Percentiles rank a stretch among this genome's conserved stretches.
Evolutionary conservation across 768 basidiomycete species (phyloP).

Genomic region (Termitomyces sp.): DNA sequence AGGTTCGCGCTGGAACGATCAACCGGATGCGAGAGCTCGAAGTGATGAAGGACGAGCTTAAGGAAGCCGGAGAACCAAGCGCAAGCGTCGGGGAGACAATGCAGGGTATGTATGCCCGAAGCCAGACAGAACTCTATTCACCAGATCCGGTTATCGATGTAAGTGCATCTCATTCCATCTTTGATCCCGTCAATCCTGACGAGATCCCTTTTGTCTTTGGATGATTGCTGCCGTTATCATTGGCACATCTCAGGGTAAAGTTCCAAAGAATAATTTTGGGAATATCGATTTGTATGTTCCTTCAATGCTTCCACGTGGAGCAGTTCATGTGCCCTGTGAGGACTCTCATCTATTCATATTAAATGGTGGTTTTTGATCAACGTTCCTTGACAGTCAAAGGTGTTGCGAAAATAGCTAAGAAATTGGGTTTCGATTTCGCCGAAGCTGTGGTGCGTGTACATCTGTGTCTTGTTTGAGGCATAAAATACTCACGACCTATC

Average conservation of each 20-base stretch:
- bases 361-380: slow-evolving; percentile 1
- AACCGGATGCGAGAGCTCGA: slow-evolving; percentile 65
- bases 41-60: slow-evolving; percentile 36
- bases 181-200: neutral
- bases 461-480: neutral
- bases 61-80: slow-evolving; percentile 29
- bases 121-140: slow-evolving; percentile 77
- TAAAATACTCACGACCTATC: neutral
- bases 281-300: slow-evolving; percentile 96
- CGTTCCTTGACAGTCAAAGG: slow-evolving; percentile 59
- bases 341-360: neutral
- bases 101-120: slow-evolving; percentile 83
- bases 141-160: slow-evolving; percentile 85
- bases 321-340: slow-evolving; percentile 87
- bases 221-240: neutral
- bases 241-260: slow-evolving; percentile 58
- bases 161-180: slow-evolving; percentile 22
- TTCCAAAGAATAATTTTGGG: slow-evolving; percentile 94
- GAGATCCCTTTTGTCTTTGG: neutral
- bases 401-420: slow-evolving; percentile 81
- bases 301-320: slow-evolving; percentile 89
- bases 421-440: slow-evolving; percentile 83
- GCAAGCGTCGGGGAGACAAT: slow-evolving; percentile 43
- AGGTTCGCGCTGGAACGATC: slow-evolving; percentile 78
- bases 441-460: slow-evolving; percentile 82